Conservation (phyloP, 2,329 filamentous ascomycete species). For the Fusarium avenaceum region DNA sequence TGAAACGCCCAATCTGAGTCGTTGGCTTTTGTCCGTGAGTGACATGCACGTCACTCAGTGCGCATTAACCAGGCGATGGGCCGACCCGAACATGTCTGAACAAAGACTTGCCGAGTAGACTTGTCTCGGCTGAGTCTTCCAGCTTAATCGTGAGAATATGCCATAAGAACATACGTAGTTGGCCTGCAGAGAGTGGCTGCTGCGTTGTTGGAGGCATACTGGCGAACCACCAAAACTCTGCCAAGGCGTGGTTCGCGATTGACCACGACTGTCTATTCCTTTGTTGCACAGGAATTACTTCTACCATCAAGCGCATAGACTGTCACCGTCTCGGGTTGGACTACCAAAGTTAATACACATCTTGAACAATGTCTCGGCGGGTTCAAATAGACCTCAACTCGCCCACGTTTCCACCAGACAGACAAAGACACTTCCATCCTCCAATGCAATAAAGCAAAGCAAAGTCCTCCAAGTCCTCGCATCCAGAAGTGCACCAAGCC, state of each 20-base stretch:
- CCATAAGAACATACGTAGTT: conserved; percentile 8
- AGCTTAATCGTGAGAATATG: background rate
- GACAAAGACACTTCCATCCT: conserved; percentile 8
- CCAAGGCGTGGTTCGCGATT: conserved; percentile 12
- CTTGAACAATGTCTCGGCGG: background rate
- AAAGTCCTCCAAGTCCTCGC: background rate
- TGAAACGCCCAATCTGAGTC: conserved; percentile 3
- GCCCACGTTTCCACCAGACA: conserved; percentile 6
- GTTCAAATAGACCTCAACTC: conserved; percentile 35
- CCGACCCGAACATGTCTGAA: background rate
- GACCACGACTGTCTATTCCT: conserved; percentile 14
- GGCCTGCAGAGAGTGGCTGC: conserved; percentile 10
- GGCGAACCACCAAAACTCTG: conserved; percentile 29
- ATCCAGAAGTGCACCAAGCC: conserved; percentile 8
- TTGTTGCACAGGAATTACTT: conserved; percentile 18
- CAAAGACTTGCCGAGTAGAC: background rate
- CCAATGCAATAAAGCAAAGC: conserved; percentile 2
- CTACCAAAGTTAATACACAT: conserved; percentile 7
- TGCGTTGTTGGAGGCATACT: conserved; percentile 7
- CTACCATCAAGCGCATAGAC: background rate
- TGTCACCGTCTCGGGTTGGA: background rate
- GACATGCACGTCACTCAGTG: conserved; percentile 23
- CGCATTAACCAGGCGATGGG: conserved; percentile 22
- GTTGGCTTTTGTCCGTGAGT: conserved; percentile 2
- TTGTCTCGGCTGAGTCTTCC: conserved; percentile 7